These are phyloP conservation scores for Pisolithus orientalis DNA, from an alignment of 768 basidiomycete species.

Conservation along the genomic window DNA sequence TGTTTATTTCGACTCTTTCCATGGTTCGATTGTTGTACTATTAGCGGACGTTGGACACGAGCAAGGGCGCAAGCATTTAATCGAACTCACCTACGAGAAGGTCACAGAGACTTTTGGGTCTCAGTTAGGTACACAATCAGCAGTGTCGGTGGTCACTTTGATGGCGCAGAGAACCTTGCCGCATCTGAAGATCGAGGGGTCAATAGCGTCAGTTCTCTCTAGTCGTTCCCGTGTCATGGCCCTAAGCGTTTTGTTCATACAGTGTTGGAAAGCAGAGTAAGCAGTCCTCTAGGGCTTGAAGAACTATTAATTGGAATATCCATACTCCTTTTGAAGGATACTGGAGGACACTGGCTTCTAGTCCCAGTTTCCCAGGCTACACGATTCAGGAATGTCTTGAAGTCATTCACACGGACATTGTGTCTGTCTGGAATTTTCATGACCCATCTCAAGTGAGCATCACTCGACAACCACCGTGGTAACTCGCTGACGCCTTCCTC, in stretches of 20 bases:
- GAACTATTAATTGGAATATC: not conserved
- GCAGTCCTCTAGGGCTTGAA: not conserved
- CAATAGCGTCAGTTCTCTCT: constrained; percentile 1
- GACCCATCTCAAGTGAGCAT: constrained; percentile 4
- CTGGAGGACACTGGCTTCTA: constrained; percentile 11
- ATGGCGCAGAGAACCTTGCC: constrained; percentile 1
- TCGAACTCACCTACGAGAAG: not conserved
- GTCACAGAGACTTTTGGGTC: not conserved
- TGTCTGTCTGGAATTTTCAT: constrained; percentile 15
- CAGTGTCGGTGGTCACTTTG: not conserved
- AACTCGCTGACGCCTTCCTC: not conserved
- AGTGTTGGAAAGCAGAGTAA: not conserved
- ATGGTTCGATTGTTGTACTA: not conserved
- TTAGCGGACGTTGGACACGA: not conserved
- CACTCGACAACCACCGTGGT: not conserved
- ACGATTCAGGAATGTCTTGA: constrained; percentile 7
- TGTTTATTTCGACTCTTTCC: too few relatives aligned
- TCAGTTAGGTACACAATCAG: not conserved
- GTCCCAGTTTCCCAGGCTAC: constrained; percentile 5
- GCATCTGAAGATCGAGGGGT: not conserved
- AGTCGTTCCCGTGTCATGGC: too few relatives aligned
- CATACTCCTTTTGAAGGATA: constrained; percentile 7
- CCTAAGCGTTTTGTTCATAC: not conserved
- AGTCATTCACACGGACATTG: constrained; percentile 15
- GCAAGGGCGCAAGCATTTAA: not conserved